Conservation (phyloP, 2,329 filamentous ascomycete genomes). For the Chaetomiaceae sp. region DNA sequence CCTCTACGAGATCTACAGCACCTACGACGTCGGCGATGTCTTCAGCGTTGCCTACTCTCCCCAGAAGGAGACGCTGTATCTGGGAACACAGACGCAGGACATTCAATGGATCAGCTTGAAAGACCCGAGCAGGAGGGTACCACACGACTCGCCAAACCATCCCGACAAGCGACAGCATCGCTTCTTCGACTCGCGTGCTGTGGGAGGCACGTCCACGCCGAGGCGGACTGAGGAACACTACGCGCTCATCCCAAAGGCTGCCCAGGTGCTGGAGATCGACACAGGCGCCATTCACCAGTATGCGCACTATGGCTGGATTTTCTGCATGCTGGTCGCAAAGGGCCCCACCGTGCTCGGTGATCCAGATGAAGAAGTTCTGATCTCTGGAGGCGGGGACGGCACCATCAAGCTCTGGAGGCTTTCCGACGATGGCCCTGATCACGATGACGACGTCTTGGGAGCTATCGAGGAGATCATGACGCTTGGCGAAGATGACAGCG, state of each 20-base stretch:
- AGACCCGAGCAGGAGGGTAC: constrained; percentile 55
- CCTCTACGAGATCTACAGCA: constrained; percentile 85
- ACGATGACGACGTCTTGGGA: constrained; percentile 48
- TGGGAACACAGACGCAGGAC: constrained; percentile 89
- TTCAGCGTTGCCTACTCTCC: constrained; percentile 91
- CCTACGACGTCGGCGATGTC: constrained; percentile 90
- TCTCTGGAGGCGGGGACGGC: constrained; percentile 90
- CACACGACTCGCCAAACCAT: constrained; percentile 61
- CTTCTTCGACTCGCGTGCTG: constrained; percentile 88
- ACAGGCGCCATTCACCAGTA: constrained; percentile 77
- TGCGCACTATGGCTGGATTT: constrained; percentile 92
- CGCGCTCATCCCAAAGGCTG: constrained; percentile 48
- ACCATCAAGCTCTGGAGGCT: constrained; percentile 92
- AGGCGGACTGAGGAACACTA: constrained; percentile 59
- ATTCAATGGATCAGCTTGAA: constrained; percentile 87
- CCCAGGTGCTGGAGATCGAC: constrained; percentile 70
- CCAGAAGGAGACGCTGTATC: constrained; percentile 74
- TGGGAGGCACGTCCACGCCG: constrained; percentile 75
- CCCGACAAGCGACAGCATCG: constrained; percentile 73
- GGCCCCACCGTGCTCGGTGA: constrained; percentile 64
- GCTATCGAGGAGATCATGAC: constrained; percentile 66
- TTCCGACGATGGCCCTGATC: constrained; percentile 31
- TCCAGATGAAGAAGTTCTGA: constrained; percentile 70
- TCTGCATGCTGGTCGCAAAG: constrained; percentile 85
- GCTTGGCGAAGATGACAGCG: constrained; percentile 56